Percentiles rank a stretch among this genome's conserved stretches.
phyloP scores from a whole-genome alignment of 179 eudicot species.

The Kewa caespitosa region DNA sequence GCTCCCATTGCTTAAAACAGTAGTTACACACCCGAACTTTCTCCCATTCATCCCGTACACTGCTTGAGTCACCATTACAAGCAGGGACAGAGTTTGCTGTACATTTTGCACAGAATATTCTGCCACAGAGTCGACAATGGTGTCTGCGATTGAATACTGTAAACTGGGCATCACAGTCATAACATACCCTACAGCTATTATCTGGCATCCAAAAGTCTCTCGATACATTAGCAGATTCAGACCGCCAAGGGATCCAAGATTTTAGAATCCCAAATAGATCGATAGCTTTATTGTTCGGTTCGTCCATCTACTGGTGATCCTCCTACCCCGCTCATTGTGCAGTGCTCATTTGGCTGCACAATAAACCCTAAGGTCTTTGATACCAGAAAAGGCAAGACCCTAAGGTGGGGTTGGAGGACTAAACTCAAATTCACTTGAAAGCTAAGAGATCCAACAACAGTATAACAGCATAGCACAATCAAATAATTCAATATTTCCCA shows the following conservation, averaged over 20 bases:
- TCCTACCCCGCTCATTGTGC: constrained; percentile 72
- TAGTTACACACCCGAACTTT: constrained; percentile 84
- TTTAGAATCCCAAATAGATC: constrained; percentile 55
- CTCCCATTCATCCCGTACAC: constrained; percentile 54
- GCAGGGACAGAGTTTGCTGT: constrained; percentile 76
- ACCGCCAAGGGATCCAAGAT: constrained; percentile 73
- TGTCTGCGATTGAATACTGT: constrained; percentile 87
- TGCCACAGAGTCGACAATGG: constrained; percentile 92
- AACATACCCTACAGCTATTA: constrained; percentile 88
- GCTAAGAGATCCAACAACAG: constrained; percentile 10
- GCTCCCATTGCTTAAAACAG: constrained; percentile 88
- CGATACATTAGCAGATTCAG: constrained; percentile 70
- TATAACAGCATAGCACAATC: neutral
- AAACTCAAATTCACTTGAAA: constrained; percentile 25
- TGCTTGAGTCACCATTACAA: constrained; percentile 35
- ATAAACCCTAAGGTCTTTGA: constrained; percentile 23
- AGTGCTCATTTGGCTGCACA: constrained; percentile 58
- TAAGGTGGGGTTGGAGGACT: constrained; percentile 31
- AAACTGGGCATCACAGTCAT: constrained; percentile 87
- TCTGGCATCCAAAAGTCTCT: constrained; percentile 99
- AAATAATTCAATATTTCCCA: constrained; percentile 22
- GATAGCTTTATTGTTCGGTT: constrained; percentile 40
- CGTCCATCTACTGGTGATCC: constrained; percentile 64
- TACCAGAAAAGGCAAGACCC: constrained; percentile 29
- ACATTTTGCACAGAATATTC: constrained; percentile 87